phyloP scores from a whole-genome alignment of 2,329 filamentous ascomycete genomes.

The Penicillium vulpinum region DNA sequence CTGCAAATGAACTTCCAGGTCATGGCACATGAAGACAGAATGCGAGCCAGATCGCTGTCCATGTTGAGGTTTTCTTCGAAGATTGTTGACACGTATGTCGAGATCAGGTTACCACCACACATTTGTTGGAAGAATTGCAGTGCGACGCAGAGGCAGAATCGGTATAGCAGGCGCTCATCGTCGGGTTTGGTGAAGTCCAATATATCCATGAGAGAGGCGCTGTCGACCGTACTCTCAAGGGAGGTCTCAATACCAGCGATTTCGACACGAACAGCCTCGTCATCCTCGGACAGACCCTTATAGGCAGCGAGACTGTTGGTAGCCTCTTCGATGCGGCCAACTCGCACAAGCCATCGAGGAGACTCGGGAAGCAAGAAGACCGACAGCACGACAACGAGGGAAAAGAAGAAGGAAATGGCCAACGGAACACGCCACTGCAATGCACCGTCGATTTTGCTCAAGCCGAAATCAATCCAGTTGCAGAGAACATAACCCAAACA shows the following conservation, averaged over 20 bases:
- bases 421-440: conserved; percentile 28
- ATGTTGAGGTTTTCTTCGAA: conserved; percentile 25
- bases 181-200: conserved; percentile 54
- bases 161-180: conserved; percentile 34
- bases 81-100: conserved; percentile 23
- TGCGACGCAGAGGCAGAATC: conserved; percentile 20
- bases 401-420: conserved; percentile 26
- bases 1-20: conserved; percentile 60
- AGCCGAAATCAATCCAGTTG: conserved; percentile 37
- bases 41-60: conserved; percentile 24
- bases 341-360: conserved; percentile 33
- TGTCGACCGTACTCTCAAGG: conserved; percentile 43
- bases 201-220: conserved; percentile 53
- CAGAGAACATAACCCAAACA: conserved; percentile 29
- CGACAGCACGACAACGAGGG: conserved; percentile 20
- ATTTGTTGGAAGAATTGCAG: conserved; percentile 27
- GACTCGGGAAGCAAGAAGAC: conserved; percentile 27
- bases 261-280: conserved; percentile 44
- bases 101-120: conserved; percentile 26
- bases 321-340: conserved; percentile 40
- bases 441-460: conserved; percentile 17
- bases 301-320: conserved; percentile 32
- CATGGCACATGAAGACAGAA: conserved; percentile 52
- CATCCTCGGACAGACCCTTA: conserved; percentile 47
- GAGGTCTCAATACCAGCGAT: conserved; percentile 52